phyloP scores from a whole-genome alignment of 2,329 filamentous ascomycete species.

The Coniochaeta ligniaria region DNA sequence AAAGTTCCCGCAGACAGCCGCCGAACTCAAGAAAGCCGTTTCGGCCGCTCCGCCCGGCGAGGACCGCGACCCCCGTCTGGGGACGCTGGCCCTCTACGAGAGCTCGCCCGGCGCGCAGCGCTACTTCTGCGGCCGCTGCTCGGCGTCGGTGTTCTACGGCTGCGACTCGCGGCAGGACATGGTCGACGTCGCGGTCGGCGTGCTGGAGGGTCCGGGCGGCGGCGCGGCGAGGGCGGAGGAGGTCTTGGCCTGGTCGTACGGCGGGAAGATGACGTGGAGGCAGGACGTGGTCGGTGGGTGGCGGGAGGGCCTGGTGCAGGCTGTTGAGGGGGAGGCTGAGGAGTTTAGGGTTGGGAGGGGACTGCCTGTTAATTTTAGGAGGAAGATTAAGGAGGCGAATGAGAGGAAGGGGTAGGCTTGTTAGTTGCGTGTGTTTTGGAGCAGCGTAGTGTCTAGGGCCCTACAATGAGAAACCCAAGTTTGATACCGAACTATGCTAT shows the following conservation, averaged over 20 bases:
- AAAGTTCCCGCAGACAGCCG: conserved; percentile 20
- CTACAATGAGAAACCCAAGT: neutral
- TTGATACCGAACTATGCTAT: neutral
- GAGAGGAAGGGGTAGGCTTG: neutral
- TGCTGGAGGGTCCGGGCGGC: conserved; percentile 33
- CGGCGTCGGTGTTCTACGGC: conserved; percentile 38
- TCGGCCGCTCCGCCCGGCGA: conserved; percentile 5
- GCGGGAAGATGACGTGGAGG: conserved; percentile 21
- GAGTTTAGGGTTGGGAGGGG: neutral
- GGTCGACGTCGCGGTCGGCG: conserved; percentile 35
- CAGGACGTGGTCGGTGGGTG: conserved; percentile 16
- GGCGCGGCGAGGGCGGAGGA: conserved; percentile 37
- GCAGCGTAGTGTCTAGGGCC: neutral
- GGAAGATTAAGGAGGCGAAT: neutral
- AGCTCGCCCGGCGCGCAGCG: conserved; percentile 37
- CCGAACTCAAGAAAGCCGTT: conserved; percentile 26
- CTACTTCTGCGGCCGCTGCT: conserved; percentile 41
- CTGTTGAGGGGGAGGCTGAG: neutral
- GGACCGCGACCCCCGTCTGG: conserved; percentile 26
- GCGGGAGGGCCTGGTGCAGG: neutral
- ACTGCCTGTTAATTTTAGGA: neutral
- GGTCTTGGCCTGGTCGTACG: conserved; percentile 33
- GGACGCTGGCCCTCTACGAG: conserved; percentile 33
- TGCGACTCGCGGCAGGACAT: conserved; percentile 26
- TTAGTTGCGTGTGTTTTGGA: neutral